Conservation (phyloP, 2,329 filamentous ascomycete genomes). For the Cadophora sp. region DNA sequence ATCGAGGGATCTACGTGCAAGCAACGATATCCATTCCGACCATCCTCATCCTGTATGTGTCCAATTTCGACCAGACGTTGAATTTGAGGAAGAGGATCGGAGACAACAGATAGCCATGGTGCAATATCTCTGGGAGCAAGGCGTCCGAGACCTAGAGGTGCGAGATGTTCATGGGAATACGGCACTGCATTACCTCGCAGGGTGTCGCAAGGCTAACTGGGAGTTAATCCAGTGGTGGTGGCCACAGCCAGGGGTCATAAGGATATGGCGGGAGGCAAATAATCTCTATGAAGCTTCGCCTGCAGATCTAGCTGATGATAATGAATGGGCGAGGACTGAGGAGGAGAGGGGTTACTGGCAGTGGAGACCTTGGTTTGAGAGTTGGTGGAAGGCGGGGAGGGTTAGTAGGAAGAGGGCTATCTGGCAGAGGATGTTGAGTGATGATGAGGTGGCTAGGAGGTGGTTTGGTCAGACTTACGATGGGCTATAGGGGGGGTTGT, state of each 20-base stretch:
- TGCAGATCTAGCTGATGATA: constrained; percentile 15
- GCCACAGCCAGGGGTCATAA: constrained; percentile 6
- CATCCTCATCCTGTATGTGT: not conserved
- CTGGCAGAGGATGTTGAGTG: constrained; percentile 24
- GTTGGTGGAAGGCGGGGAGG: constrained; percentile 18
- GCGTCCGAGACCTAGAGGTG: constrained; percentile 16
- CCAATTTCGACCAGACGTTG: not conserved
- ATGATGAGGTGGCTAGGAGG: not conserved
- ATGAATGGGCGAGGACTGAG: not conserved
- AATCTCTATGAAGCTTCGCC: constrained; percentile 26
- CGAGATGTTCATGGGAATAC: constrained; percentile 36
- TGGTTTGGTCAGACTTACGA: not conserved
- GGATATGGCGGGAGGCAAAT: constrained; percentile 15
- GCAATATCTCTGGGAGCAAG: constrained; percentile 28
- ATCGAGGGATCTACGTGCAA: constrained; percentile 31
- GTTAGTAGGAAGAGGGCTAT: constrained; percentile 23
- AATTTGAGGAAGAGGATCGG: not conserved
- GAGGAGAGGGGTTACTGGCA: not conserved
- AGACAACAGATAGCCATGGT: constrained; percentile 22
- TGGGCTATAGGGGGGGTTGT: not conserved
- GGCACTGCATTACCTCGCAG: constrained; percentile 34
- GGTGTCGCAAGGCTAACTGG: constrained; percentile 26
- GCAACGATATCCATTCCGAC: constrained; percentile 22
- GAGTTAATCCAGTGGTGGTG: constrained; percentile 26
- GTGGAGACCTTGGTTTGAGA: constrained; percentile 22